Evolutionary conservation across 331 rosid genomes (phyloP), one percentile per base, ranked within the genome.

Genomic region (Cucumis variabilis): DNA sequence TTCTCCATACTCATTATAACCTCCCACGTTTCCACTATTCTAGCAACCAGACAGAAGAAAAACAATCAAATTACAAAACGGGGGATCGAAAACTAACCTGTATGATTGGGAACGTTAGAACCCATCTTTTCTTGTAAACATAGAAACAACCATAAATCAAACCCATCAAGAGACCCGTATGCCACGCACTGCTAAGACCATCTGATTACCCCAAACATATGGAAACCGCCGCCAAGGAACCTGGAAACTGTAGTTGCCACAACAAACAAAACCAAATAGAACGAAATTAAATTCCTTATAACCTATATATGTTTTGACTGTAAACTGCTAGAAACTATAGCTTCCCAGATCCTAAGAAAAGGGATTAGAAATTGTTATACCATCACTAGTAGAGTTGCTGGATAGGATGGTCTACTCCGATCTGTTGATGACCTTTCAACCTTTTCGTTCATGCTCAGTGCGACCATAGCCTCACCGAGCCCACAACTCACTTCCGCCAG

Each of bases 101-200:
- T 84, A 96, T 91, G 87, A 97, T 96, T 83, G 99, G 99, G 60
- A 97, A 97, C 53, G 87, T 92, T 88, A 97, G 85, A 89, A 94
- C 91, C 98, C 98, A 97, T 48, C 98, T 89, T 16, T 93, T 94
- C 58, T 88, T 92, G 63, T 91, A 94, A 75, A 94, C 92, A 84
- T 92, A 97, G 85, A 91, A 92, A 85, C 88, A 74, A 1, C 96
- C 98, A 86, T 90, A 97, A n/a, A 93, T 80, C 14, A 89, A 88
- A 85, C 98, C 98, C 89, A 92, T 87, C 14, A 87, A 74, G 66
- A 92, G 89, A 78, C 99, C 98, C 86, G 91, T 91, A 24, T 92
- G 87, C 76, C 92, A 96, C 24, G 91, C 81, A 88, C 90, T 89
- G 82, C 92, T 88, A 67, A 89, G 87, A 86, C 88, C 87, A 25